Evolutionary conservation across 805 yeast genomes (phyloP), one percentile per base, ranked within the genome.

Genomic region (Tetrapisispora namnaoensis): DNA sequence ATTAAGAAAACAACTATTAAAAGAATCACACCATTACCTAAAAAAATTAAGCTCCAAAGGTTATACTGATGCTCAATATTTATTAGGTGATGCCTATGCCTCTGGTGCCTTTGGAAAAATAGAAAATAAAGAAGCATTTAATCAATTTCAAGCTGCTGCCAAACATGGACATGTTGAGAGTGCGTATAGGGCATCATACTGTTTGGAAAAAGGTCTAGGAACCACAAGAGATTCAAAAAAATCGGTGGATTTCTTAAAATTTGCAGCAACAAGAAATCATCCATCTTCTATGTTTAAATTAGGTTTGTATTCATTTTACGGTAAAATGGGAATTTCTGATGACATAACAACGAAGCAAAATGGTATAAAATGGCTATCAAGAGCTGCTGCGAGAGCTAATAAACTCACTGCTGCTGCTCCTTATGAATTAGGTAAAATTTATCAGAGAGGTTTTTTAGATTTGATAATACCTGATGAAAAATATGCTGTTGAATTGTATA

Each of bases 201-300:
- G 96, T 67, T 86, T 83, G 57, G 95, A 90, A 66, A 95, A 89
- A 67, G 99, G 99, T 17, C 72, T 90, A 66, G 99, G 99, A 4
- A 84, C 91, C 4, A 80, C 87, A 20, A 76, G 93, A 56, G 97
- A 93, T 65, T 82, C 95, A 0, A 76, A 95, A 49, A 83, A 87
- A 58, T 89, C 95, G 1, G 70, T 88, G 8, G 95, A 87, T 56
- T 88, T 82, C 62, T 70, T 88, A 50, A 83, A 84, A 61, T 80
- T 81, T 60, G 96, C 98, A 0, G 95, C 98, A 0, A 76, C 89
- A 32, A 83, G 85, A 62, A 88, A 86, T 60, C 99, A 91, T 65
- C 89, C 97, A 0, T 90, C 95, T n/a, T 96, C 98, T 4, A 88
- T 91, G 95, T 85, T 83, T 70, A 86, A 90, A 63, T 72, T 89